Base-by-base conservation (phyloP, 306 rosid genomes). In the Cicer chorassanicum region DNA sequence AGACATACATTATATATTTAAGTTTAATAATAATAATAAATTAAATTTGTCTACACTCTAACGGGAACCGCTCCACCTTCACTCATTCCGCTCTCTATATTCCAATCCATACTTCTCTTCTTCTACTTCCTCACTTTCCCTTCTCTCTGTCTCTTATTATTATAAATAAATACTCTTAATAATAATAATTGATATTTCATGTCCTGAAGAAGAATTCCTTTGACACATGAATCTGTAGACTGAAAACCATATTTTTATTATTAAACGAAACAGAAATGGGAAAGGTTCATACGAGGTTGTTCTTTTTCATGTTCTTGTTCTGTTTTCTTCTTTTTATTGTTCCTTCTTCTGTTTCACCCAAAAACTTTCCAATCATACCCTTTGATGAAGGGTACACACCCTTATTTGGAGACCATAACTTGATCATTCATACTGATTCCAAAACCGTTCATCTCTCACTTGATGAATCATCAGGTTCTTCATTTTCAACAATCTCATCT, bases 331-430 rank as follows among this genome's bases (percentile, higher is more conserved):
- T 78, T 46, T 61, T 59, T 8, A 60, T 83, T 79, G 7, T 84
- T 11, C 83, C 55, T 79, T 83, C 86, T 88, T 84, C 88, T 88
- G 92, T 79, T 18, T 84, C 88, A 24, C 13, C 72, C 21, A 45
- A 18, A 16, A 86, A 82, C 14, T 74, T 91, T 12, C 96, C 98
- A 40, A 79, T 86, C 60, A 74, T 84, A 39, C 48, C 90, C 57
- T 93, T 93, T 70, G 96, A 93, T 21, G 98, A 93, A 82, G 98
- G 98, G 10, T 93, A 91, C 42, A 71, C 82, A 51, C 91, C 75
- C 15, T 86, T 93, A 50, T 93, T 93, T 78, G 98, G 98, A 46
- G 96, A 91, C 53, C 75, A 81, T 46, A 91, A 93, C 80, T 82
- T 93, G 57, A 74, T 76, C 59, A 70, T 91, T 77, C 90, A 83